These are phyloP conservation scores for Colletotrichum limetticola DNA, from an alignment of 2,329 filamentous ascomycete genomes.

Conservation along the genomic window DNA sequence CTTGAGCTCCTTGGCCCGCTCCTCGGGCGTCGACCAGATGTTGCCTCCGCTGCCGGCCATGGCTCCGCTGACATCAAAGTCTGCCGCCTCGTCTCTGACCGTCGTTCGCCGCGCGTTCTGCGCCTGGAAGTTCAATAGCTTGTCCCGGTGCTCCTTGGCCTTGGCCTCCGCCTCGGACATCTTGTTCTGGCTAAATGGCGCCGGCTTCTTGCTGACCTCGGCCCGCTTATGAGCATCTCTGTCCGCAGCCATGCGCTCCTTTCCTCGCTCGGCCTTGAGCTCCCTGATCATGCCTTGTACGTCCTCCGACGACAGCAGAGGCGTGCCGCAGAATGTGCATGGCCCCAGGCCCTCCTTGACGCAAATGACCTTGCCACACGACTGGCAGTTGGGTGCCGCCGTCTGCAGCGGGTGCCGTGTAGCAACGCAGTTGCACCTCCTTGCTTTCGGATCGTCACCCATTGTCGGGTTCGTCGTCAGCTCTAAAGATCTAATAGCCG, in stretches of 20 bases:
- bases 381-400: conserved; percentile 93
- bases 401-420: conserved; percentile 86
- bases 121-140: conserved; percentile 82
- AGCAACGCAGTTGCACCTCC: conserved; percentile 89
- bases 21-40: conserved; percentile 87
- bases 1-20: conserved; percentile 85
- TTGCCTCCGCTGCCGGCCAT: conserved; percentile 62
- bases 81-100: conserved; percentile 84
- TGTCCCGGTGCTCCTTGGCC: conserved; percentile 83
- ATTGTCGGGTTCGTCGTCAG: conserved; percentile 89
- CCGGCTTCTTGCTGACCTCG: conserved; percentile 70
- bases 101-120: conserved; percentile 87
- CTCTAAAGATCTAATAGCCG: conserved; percentile 89
- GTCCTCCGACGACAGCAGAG: conserved; percentile 77
- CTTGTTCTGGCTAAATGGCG: conserved; percentile 66
- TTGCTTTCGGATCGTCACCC: conserved; percentile 63
- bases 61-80: conserved; percentile 64
- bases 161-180: conserved; percentile 70
- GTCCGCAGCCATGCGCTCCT: conserved; percentile 86
- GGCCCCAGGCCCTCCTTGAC: conserved; percentile 93
- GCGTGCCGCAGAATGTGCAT: conserved; percentile 87
- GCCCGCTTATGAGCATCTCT: conserved; percentile 75
- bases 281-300: conserved; percentile 88
- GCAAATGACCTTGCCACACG: conserved; percentile 95
- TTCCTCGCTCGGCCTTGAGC: conserved; percentile 85